phyloP scores from a whole-genome alignment of 768 basidiomycete genomes.

The Suillus tomentosus region DNA sequence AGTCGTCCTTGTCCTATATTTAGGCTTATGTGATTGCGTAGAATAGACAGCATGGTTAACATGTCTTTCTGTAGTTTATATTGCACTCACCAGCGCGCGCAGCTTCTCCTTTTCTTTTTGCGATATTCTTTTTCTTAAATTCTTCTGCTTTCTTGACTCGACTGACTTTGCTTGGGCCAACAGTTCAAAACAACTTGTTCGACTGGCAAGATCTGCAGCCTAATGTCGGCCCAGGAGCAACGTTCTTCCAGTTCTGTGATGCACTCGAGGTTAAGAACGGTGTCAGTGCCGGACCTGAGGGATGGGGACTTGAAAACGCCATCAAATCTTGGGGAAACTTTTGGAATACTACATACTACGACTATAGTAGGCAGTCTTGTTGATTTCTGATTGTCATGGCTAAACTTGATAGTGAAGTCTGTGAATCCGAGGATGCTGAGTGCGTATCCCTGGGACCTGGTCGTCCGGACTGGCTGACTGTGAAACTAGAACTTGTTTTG shows the following conservation, averaged over 20 bases:
- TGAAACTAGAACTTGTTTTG: slow-evolving; percentile 44
- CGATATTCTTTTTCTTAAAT: background rate
- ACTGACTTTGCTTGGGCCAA: background rate
- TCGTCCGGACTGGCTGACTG: slow-evolving; percentile 27
- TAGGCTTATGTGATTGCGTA: background rate
- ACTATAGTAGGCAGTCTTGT: slow-evolving; percentile 38
- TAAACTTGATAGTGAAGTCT: slow-evolving; percentile 43
- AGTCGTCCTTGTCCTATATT: slow-evolving; percentile 17
- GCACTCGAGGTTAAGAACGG: slow-evolving; percentile 41
- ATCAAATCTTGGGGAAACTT: slow-evolving; percentile 62
- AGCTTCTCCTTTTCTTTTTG: background rate
- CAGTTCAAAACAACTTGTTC: slow-evolving; percentile 55
- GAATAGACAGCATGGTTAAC: background rate
- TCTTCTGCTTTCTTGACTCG: background rate
- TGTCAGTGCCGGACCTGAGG: slow-evolving; percentile 42
- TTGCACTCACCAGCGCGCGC: background rate
- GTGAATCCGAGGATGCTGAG: slow-evolving; percentile 48
- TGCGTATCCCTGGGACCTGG: slow-evolving; percentile 32
- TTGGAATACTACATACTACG: slow-evolving; percentile 53
- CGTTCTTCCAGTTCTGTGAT: slow-evolving; percentile 44
- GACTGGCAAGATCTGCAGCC: slow-evolving; percentile 71
- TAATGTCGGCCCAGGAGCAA: slow-evolving; percentile 39
- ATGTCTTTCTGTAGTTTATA: background rate
- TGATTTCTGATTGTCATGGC: background rate
- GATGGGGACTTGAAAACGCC: slow-evolving; percentile 67